phyloP scores from a whole-genome alignment of 345 rosid species.

The Gossypium mustelinum region DNA sequence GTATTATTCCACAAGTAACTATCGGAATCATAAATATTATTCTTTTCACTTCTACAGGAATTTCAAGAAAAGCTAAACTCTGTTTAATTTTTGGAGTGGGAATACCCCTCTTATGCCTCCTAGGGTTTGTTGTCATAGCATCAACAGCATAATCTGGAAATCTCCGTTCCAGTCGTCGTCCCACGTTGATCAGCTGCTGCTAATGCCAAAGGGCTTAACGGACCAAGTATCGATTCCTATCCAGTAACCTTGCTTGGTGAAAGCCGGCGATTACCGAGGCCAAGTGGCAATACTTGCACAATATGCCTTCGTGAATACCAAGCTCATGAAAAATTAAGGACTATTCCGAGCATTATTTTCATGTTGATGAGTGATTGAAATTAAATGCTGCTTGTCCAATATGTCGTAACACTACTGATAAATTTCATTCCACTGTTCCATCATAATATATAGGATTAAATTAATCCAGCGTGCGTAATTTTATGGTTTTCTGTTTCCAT shows the following conservation, averaged over 20 bases:
- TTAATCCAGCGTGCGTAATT: neutral
- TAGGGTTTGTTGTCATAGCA: neutral
- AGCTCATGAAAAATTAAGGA: constrained; percentile 1
- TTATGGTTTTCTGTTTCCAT: neutral
- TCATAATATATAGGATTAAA: neutral
- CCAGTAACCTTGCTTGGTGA: constrained; percentile 1
- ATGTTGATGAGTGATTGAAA: constrained; percentile 14
- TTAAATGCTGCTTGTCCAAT: constrained; percentile 9
- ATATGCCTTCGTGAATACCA: constrained; percentile 11
- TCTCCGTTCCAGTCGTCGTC: neutral
- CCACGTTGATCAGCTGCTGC: neutral
- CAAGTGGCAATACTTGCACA: neutral
- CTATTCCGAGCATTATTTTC: constrained; percentile 14
- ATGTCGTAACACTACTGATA: neutral
- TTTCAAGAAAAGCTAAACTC: neutral
- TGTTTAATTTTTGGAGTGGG: constrained; percentile 1
- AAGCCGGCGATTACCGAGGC: neutral
- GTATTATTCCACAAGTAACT: no score
- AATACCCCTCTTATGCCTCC: neutral
- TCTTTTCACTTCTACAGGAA: neutral
- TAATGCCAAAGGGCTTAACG: constrained; percentile 2
- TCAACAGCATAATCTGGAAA: neutral
- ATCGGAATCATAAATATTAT: no score
- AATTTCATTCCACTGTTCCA: neutral
- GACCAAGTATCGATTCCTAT: neutral